Conservation (phyloP, 176 grass and related monocot species). For the Carex cristatella region DNA sequence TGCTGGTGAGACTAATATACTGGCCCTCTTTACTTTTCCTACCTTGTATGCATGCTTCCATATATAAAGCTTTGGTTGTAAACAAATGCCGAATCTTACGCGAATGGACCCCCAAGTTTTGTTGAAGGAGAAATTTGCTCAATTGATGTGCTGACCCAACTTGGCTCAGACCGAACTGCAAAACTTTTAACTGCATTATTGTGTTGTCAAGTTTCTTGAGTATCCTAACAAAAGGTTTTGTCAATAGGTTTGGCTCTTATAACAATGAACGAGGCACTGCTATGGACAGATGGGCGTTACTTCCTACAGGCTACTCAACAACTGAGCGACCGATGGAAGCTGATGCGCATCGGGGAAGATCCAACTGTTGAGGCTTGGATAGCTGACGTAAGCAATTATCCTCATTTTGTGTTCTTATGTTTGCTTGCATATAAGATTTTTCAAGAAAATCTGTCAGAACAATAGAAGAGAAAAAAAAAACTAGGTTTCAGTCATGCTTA, state of each 20-base stretch:
- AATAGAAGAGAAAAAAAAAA: not conserved
- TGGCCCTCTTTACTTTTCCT: not conserved
- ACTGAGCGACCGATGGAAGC: constrained; percentile 64
- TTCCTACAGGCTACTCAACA: constrained; percentile 85
- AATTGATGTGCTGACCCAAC: not conserved
- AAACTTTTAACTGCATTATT: not conserved
- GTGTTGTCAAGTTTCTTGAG: not conserved
- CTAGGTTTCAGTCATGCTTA: not conserved
- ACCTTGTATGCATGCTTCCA: not conserved
- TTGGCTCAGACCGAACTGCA: not conserved
- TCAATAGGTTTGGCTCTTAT: constrained; percentile 87
- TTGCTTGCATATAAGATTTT: not conserved
- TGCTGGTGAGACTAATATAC: constrained; percentile 43
- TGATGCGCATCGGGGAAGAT: constrained; percentile 98
- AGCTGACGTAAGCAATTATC: constrained; percentile 49
- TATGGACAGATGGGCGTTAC: constrained; percentile 98
- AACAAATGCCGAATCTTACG: not conserved
- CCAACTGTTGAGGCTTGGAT: constrained; percentile 73
- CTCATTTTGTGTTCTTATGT: not conserved
- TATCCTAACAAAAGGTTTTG: constrained; percentile 7
- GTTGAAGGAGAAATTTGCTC: not conserved
- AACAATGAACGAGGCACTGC: constrained; percentile 71
- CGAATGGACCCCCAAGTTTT: not conserved
- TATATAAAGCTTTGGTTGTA: not conserved
- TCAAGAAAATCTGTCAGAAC: not conserved